Evolutionary conservation across 1,284 basidiomycete species (phyloP).

Genomic region (Puccinia hordei): DNA sequence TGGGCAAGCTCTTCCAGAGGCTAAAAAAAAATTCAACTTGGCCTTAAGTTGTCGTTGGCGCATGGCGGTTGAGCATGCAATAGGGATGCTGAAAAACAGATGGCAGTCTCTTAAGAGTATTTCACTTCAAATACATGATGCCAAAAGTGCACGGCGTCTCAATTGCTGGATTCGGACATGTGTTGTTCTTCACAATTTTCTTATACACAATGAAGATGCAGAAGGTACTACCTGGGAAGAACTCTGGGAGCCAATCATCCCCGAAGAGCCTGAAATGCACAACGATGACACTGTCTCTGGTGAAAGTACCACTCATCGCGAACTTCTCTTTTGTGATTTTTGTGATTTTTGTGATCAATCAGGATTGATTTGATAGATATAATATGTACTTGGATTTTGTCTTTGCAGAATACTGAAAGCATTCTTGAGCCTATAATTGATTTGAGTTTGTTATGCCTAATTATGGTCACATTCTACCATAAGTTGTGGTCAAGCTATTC

Average conservation of each 20-base stretch:
- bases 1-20: neutral
- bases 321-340: neutral
- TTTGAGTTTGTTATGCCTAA: no score
- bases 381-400: no score
- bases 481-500: no score
- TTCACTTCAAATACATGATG: neutral
- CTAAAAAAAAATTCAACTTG: slow-evolving; percentile 23
- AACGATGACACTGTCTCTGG: neutral
- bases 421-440: no score
- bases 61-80: slow-evolving; percentile 23
- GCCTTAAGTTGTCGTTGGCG: neutral
- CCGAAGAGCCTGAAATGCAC: neutral
- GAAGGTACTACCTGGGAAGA: neutral
- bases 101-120: slow-evolving; percentile 16
- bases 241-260: neutral
- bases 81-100: slow-evolving; percentile 18
- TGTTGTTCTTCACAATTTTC: slow-evolving; percentile 4
- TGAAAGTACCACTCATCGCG: neutral
- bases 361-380: no score
- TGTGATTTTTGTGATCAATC: no score
- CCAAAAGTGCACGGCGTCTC: no score
- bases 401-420: no score
- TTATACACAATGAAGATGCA: neutral
- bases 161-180: neutral
- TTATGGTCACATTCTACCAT: no score